Evolutionary conservation across 257 asterid genomes (phyloP).

Genomic region (Salvia rosmarinus): DNA sequence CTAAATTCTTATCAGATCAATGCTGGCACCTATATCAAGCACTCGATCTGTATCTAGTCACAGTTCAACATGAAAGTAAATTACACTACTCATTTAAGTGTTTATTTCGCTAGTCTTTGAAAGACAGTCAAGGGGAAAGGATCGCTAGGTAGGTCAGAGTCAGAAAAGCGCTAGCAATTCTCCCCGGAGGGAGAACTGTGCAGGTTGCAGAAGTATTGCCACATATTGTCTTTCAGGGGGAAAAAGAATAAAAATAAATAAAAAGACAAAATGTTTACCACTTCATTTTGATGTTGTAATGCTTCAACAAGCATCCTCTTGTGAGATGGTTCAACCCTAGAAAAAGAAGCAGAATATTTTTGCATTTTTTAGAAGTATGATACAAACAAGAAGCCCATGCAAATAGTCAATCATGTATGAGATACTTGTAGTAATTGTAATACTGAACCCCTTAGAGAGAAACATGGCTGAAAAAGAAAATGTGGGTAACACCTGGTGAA

Average conservation of each 20-base stretch:
- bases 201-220: conserved; percentile 17
- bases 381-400: conserved; percentile 10
- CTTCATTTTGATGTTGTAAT: conserved; percentile 93
- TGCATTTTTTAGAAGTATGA: conserved; percentile 27
- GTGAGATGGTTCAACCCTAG: conserved; percentile 99
- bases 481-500: conserved; percentile 63
- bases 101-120: too few relatives aligned
- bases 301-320: conserved; percentile 99
- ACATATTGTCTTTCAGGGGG: conserved; percentile 5
- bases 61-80: conserved; percentile 9
- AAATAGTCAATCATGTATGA: conserved; percentile 18
- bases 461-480: conserved; percentile 11
- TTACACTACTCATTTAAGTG: background rate
- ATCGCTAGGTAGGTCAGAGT: too few relatives aligned
- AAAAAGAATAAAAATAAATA: conserved; percentile 18
- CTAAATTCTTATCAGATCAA: conserved; percentile 17
- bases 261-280: conserved; percentile 50
- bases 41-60: conserved; percentile 12
- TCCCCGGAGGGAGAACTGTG: background rate
- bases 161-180: too few relatives aligned
- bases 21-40: conserved; percentile 22
- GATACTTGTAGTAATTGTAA: conserved; percentile 29
- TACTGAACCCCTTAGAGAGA: conserved; percentile 13
- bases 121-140: too few relatives aligned
- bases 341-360: conserved; percentile 30